A percentile compares a stretch with the other conserved stretches of the same genome.
Evolutionary conservation across 345 rosid genomes (phyloP).

Genomic region (Lepidium sativum): DNA sequence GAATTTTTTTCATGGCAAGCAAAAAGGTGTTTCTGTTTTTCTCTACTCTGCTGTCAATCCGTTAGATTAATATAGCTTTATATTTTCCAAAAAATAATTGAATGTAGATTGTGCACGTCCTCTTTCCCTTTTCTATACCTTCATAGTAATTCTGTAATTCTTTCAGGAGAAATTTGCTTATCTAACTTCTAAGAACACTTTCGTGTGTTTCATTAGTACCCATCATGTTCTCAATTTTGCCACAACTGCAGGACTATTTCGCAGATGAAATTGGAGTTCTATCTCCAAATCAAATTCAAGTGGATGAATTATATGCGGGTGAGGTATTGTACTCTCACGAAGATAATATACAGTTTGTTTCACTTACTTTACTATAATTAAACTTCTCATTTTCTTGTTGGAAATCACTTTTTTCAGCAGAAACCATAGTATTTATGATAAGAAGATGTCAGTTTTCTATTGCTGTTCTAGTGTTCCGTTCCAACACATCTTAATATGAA

Average conservation of each 20-base stretch:
- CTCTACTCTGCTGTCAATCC: not conserved
- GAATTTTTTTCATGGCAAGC: conserved; percentile 91
- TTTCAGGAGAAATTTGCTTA: not conserved
- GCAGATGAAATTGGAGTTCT: conserved; percentile 96
- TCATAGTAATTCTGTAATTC: not conserved
- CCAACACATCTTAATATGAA: not conserved
- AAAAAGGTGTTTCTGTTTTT: conserved; percentile 43
- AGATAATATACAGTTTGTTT: conserved; percentile 1
- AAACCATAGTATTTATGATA: not conserved
- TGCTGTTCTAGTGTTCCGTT: not conserved
- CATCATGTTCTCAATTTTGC: not conserved
- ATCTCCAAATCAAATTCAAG: conserved; percentile 92
- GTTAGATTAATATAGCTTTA: not conserved
- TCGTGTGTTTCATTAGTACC: not conserved
- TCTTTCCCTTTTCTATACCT: not conserved
- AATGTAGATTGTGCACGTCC: not conserved
- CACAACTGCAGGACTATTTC: conserved; percentile 58
- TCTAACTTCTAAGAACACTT: not conserved
- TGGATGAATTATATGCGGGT: conserved; percentile 82
- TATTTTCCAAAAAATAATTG: not conserved
- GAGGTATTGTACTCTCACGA: conserved; percentile 58
- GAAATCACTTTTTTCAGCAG: not conserved
- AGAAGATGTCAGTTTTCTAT: conserved; percentile 9
- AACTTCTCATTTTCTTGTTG: not conserved
- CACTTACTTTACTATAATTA: not conserved